These are phyloP conservation scores for Coemansia aciculifera DNA, from an alignment of 192 early-diverging fungal species.

Conservation along the genomic window DNA sequence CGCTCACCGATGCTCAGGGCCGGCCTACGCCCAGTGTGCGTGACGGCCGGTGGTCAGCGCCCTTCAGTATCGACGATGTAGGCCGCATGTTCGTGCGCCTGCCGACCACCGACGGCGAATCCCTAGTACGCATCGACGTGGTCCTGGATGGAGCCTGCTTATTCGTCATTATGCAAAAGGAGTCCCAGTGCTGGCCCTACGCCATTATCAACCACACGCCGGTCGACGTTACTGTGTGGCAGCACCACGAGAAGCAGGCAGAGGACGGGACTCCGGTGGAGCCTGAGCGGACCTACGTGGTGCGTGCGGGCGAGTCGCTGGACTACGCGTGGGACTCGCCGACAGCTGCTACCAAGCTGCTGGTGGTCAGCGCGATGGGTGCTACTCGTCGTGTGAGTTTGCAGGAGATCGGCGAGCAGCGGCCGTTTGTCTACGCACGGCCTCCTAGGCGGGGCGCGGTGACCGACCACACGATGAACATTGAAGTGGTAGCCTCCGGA, in stretches of 20 bases:
- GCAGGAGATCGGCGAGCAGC: slow-evolving; percentile 85
- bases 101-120: slow-evolving; percentile 37
- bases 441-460: slow-evolving; percentile 20
- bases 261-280: background rate
- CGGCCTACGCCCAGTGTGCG: background rate
- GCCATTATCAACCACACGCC: slow-evolving; percentile 61
- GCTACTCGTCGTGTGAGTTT: slow-evolving; percentile 77
- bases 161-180: slow-evolving; percentile 80
- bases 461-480: slow-evolving; percentile 65
- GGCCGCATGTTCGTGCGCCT: slow-evolving; percentile 83
- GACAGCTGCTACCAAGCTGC: slow-evolving; percentile 64
- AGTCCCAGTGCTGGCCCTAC: slow-evolving; percentile 82
- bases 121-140: slow-evolving; percentile 76
- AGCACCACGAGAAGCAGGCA: slow-evolving; percentile 35
- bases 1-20: slow-evolving; percentile 25
- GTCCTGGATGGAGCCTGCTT: slow-evolving; percentile 89
- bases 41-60: slow-evolving; percentile 77
- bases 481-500: slow-evolving; percentile 75
- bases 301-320: slow-evolving; percentile 53
- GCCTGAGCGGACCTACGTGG: slow-evolving; percentile 26
- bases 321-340: slow-evolving; percentile 94
- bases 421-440: slow-evolving; percentile 77
- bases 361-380: slow-evolving; percentile 77
- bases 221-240: slow-evolving; percentile 73
- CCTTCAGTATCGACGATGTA: slow-evolving; percentile 85